Conservation (phyloP, 371 early-diverging fungal species). For the Apophysomyces elegans region DNA sequence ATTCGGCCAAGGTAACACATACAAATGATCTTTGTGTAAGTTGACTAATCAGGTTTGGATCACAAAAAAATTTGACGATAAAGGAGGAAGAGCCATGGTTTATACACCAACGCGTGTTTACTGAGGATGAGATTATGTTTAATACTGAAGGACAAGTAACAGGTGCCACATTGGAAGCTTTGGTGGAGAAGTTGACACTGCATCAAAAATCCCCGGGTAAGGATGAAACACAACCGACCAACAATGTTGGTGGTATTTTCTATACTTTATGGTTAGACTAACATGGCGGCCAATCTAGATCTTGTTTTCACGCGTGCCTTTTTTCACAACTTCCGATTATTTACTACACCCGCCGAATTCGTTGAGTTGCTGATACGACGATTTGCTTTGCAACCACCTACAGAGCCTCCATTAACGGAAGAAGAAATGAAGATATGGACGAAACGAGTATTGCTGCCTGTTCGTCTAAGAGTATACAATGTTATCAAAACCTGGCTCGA, state of each 20-base stretch:
- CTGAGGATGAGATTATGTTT: conserved; percentile 72
- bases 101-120: conserved; percentile 62
- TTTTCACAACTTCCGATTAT: conserved; percentile 89
- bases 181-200: conserved; percentile 88
- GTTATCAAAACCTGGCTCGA: conserved; percentile 94
- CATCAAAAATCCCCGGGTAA: conserved; percentile 72
- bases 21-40: conserved; percentile 4
- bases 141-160: conserved; percentile 86
- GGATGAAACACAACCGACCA: neutral
- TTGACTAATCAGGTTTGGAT: conserved; percentile 8
- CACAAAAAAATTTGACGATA: conserved; percentile 2
- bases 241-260: neutral
- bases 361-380: conserved; percentile 71
- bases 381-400: conserved; percentile 76
- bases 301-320: conserved; percentile 81
- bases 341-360: conserved; percentile 74
- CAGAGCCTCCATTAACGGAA: conserved; percentile 62
- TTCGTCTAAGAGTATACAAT: conserved; percentile 87
- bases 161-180: conserved; percentile 83
- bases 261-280: neutral
- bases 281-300: conserved; percentile 45
- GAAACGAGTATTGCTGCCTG: conserved; percentile 81
- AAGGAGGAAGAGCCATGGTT: conserved; percentile 65
- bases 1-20: conserved; percentile 10
- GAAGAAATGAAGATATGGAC: conserved; percentile 80